These are phyloP conservation scores for Blastobotrys robertii DNA, from an alignment of 805 yeast species.

Conservation along the genomic window DNA sequence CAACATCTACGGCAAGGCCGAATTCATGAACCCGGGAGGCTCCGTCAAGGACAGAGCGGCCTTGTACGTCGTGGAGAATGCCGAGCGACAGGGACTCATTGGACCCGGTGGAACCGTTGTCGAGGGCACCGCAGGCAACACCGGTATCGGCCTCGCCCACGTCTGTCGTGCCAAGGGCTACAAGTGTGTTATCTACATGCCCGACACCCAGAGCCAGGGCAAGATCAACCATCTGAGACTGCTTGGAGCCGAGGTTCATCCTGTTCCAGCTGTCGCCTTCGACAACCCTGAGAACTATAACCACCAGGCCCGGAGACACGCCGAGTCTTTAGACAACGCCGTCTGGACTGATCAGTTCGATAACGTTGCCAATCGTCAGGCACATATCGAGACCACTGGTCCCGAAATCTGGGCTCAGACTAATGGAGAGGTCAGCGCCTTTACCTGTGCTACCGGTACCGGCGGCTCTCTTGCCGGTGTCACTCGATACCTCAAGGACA, in stretches of 20 bases:
- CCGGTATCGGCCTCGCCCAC: conserved; percentile 87
- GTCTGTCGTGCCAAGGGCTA: conserved; percentile 73
- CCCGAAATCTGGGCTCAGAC: conserved; percentile 88
- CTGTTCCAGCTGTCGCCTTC: conserved; percentile 80
- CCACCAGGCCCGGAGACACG: conserved; percentile 80
- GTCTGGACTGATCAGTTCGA: conserved; percentile 94
- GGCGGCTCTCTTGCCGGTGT: conserved; percentile 90
- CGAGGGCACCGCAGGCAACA: conserved; percentile 92
- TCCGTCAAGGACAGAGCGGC: conserved; percentile 91
- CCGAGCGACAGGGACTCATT: conserved; percentile 51
- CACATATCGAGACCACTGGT: conserved; percentile 84
- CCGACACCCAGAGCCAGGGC: conserved; percentile 75
- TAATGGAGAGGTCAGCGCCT: conserved; percentile 68
- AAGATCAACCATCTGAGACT: conserved; percentile 66
- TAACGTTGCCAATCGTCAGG: conserved; percentile 76
- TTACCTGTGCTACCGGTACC: conserved; percentile 87
- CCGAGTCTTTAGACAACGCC: conserved; percentile 64
- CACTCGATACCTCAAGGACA: conserved; percentile 65
- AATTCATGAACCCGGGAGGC: conserved; percentile 90
- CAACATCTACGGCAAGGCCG: conserved; percentile 82
- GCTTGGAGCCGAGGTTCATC: conserved; percentile 78
- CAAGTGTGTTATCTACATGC: conserved; percentile 81
- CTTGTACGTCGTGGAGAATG: conserved; percentile 62
- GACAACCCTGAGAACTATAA: conserved; percentile 79
- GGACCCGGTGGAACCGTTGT: conserved; percentile 77